Evolutionary conservation across 306 rosid genomes (phyloP).

Genomic region (Quercus berberidifolia): DNA sequence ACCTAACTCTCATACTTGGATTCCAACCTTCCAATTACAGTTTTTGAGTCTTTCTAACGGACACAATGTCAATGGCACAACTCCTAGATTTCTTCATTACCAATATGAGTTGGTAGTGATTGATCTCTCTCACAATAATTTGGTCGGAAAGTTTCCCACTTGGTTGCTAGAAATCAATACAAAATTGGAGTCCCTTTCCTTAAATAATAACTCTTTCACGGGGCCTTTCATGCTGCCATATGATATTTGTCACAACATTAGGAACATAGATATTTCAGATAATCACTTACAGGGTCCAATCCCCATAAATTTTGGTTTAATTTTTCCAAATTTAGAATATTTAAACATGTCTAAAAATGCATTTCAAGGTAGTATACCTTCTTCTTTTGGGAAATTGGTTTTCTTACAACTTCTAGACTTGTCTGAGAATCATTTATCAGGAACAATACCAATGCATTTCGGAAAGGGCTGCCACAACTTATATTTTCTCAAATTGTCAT

Average conservation of each 20-base stretch:
- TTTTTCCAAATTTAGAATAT: background rate
- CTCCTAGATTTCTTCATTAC: too few relatives aligned
- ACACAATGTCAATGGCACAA: too few relatives aligned
- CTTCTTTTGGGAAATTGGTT: background rate
- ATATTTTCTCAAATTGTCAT: background rate
- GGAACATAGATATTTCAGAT: background rate
- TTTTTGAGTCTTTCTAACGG: too few relatives aligned
- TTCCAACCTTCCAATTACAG: too few relatives aligned
- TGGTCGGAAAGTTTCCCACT: background rate
- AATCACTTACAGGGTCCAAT: background rate
- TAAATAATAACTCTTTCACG: too few relatives aligned
- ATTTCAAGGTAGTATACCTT: background rate
- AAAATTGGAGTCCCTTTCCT: background rate
- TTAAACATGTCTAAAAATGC: background rate
- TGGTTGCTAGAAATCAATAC: background rate
- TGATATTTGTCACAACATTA: too few relatives aligned
- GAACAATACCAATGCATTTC: background rate
- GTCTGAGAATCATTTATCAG: background rate
- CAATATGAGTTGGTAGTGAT: too few relatives aligned
- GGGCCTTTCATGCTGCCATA: too few relatives aligned
- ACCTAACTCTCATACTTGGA: too few relatives aligned
- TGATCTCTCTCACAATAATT: background rate
- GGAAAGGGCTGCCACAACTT: accelerated
- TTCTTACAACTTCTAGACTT: accelerated
- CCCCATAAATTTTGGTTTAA: background rate